Evolutionary conservation across 805 yeast species (phyloP).

Genomic region (Myxozyma geophila): DNA sequence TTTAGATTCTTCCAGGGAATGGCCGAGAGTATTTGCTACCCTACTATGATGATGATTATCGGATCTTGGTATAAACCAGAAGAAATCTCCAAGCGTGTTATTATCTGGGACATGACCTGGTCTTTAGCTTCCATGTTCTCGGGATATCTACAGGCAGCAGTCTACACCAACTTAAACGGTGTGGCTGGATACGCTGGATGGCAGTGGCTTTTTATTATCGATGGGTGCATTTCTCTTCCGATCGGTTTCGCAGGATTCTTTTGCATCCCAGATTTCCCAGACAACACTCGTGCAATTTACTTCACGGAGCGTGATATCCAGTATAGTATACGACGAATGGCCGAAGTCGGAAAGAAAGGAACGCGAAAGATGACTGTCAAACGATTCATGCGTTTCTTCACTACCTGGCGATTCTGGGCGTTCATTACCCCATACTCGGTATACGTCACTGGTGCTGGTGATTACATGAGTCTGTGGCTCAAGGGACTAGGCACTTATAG

Average conservation of each 20-base stretch:
- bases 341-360: conserved; percentile 23
- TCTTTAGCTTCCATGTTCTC: conserved; percentile 65
- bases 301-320: conserved; percentile 45
- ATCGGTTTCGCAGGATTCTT: conserved; percentile 62
- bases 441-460: conserved; percentile 32
- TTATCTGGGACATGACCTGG: conserved; percentile 64
- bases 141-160: conserved; percentile 65
- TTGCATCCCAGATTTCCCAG: conserved; percentile 69
- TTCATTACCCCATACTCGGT: conserved; percentile 25
- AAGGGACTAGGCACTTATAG: conserved; percentile 38
- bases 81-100: conserved; percentile 65
- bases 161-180: conserved; percentile 55
- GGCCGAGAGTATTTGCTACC: conserved; percentile 63
- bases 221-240: conserved; percentile 61
- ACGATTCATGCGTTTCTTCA: conserved; percentile 23
- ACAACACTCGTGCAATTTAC: conserved; percentile 56
- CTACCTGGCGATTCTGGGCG: conserved; percentile 32
- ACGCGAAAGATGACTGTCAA: conserved; percentile 28
- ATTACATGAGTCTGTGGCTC: conserved; percentile 41
- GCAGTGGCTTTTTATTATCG: conserved; percentile 76
- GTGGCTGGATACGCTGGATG: conserved; percentile 62
- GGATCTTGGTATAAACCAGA: conserved; percentile 63
- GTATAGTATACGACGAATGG: conserved; percentile 22
- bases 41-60: conserved; percentile 56
- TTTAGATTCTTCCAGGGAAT: conserved; percentile 69